Conservation (phyloP, 1,284 basidiomycete genomes). For the Cryptococcus neoformans region DNA sequence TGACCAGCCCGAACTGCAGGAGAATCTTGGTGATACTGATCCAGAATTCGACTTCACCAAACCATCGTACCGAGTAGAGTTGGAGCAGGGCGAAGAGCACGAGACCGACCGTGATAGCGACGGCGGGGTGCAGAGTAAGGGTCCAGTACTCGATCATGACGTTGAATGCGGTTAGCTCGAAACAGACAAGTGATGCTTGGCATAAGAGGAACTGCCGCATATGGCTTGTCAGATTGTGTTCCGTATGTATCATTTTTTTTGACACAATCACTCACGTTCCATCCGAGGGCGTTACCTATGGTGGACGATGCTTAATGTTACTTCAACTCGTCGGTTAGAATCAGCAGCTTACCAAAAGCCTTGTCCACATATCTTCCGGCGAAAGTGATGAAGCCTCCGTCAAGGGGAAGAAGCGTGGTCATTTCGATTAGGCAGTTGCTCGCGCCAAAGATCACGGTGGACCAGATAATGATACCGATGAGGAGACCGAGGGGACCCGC, state of each 20-base stretch:
- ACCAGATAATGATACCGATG: slow-evolving; percentile 21
- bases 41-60: slow-evolving; percentile 37
- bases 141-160: slow-evolving; percentile 34
- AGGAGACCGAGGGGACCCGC: slow-evolving; percentile 21
- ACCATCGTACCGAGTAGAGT: slow-evolving; percentile 25
- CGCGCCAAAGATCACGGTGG: slow-evolving; percentile 17
- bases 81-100: slow-evolving; percentile 24
- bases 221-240: neutral
- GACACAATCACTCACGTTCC: slow-evolving; percentile 31
- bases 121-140: slow-evolving; percentile 22
- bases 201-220: slow-evolving; percentile 26
- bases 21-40: slow-evolving; percentile 36
- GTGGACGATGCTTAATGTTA: too few relatives aligned
- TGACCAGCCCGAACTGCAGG: slow-evolving; percentile 32
- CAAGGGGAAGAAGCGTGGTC: slow-evolving; percentile 20
- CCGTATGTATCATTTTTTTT: too few relatives aligned
- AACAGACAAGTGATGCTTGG: slow-evolving; percentile 25
- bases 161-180: slow-evolving; percentile 28
- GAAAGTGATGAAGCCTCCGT: slow-evolving; percentile 19
- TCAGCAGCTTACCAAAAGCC: slow-evolving; percentile 16
- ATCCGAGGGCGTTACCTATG: slow-evolving; percentile 19
- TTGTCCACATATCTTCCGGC: slow-evolving; percentile 19
- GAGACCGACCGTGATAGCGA: slow-evolving; percentile 26
- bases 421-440: slow-evolving; percentile 27
- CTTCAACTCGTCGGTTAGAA: too few relatives aligned